These are phyloP conservation scores for Xylaria nigripes DNA, from an alignment of 495 filamentous ascomycete species.

Conservation along the genomic window DNA sequence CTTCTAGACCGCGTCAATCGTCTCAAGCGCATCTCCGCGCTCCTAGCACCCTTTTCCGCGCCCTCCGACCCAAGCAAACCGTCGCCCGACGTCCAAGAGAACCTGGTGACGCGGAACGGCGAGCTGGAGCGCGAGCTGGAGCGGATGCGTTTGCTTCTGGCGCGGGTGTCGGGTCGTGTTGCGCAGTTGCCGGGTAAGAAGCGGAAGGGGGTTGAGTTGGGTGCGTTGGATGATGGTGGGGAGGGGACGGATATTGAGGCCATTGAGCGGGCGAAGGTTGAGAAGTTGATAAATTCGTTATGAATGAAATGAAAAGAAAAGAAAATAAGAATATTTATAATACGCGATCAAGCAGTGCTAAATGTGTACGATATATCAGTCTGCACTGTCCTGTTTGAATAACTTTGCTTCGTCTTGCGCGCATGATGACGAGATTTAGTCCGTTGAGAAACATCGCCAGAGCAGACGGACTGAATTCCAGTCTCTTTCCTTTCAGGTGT, in stretches of 20 bases:
- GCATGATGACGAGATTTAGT: no score
- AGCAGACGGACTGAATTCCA: no score
- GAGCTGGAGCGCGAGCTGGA: slow-evolving; percentile 65
- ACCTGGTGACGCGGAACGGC: slow-evolving; percentile 67
- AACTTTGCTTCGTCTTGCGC: no score
- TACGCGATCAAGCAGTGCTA: neutral
- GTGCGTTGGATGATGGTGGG: slow-evolving; percentile 8
- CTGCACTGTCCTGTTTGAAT: no score
- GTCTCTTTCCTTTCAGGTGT: no score
- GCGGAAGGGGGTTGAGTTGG: neutral
- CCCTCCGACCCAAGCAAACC: neutral
- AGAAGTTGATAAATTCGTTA: slow-evolving; percentile 30
- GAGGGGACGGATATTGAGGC: slow-evolving; percentile 25
- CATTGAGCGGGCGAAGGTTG: slow-evolving; percentile 35
- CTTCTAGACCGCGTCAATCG: slow-evolving; percentile 48
- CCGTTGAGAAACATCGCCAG: no score
- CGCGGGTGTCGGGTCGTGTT: slow-evolving; percentile 58
- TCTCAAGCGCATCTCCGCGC: slow-evolving; percentile 44
- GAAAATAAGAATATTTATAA: neutral
- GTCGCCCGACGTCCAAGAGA: slow-evolving; percentile 52
- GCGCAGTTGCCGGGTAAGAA: slow-evolving; percentile 27
- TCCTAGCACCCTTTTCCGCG: slow-evolving; percentile 50
- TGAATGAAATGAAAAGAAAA: slow-evolving; percentile 7
- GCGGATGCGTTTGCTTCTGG: slow-evolving; percentile 66
- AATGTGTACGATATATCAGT: no score